Evolutionary conservation across 164 flowering plant species (phyloP).

Genomic region (Pachysandra terminalis): DNA sequence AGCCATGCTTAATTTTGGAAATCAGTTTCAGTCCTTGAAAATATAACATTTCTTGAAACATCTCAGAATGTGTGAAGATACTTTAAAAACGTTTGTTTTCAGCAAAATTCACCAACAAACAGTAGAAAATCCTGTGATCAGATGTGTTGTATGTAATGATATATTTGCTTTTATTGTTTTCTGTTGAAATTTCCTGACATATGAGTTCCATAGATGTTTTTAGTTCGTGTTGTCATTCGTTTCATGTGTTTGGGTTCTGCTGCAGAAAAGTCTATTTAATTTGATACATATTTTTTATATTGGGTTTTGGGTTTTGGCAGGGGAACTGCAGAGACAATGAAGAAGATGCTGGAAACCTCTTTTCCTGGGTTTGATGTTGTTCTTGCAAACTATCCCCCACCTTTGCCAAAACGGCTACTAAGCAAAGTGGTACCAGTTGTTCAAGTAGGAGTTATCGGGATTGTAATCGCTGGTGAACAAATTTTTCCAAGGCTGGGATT

Average conservation of each 20-base stretch:
- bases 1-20: too few relatives aligned
- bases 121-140: too few relatives aligned
- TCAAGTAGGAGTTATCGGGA: slow-evolving; percentile 67
- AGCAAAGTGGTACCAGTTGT: slow-evolving; percentile 69
- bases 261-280: background rate
- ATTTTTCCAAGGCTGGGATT: slow-evolving; percentile 83
- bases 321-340: slow-evolving; percentile 79
- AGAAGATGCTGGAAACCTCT: slow-evolving; percentile 69
- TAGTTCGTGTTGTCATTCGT: too few relatives aligned
- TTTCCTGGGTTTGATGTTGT: slow-evolving; percentile 75
- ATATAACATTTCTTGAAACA: too few relatives aligned
- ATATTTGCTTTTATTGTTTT: too few relatives aligned
- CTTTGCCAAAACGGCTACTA: slow-evolving; percentile 79
- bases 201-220: too few relatives aligned
- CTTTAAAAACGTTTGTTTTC: too few relatives aligned
- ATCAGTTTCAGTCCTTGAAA: too few relatives aligned
- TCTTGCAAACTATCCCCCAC: slow-evolving; percentile 78
- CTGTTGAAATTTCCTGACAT: too few relatives aligned
- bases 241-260: background rate
- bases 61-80: too few relatives aligned
- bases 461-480: slow-evolving; percentile 78
- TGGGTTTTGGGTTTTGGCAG: slow-evolving; percentile 33
- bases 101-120: too few relatives aligned
- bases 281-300: background rate
- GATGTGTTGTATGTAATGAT: too few relatives aligned